These are phyloP conservation scores for Eudorina sp. DNA, from an alignment of 139 green algal species.

Conservation along the genomic window DNA sequence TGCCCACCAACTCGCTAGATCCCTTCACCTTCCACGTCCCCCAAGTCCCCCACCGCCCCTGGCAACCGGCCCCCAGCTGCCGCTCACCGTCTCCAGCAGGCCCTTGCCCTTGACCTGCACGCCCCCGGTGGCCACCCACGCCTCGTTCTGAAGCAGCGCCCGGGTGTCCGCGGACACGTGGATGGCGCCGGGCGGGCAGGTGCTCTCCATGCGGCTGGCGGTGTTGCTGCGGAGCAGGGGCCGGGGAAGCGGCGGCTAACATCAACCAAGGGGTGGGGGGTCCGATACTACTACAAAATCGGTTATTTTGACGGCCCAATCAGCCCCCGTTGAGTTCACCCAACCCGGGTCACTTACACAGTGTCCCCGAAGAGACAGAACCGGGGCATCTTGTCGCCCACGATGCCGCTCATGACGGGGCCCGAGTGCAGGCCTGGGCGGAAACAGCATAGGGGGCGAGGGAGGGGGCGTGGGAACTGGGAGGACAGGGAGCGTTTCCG, in stretches of 20 bases:
- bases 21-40: background rate
- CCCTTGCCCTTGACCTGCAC: constrained; percentile 53
- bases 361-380: constrained; percentile 48
- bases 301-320: too few relatives aligned
- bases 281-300: too few relatives aligned
- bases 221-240: constrained; percentile 47
- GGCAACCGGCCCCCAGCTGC: too few relatives aligned
- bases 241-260: too few relatives aligned
- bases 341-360: constrained; percentile 35
- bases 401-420: constrained; percentile 49
- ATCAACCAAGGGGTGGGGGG: too few relatives aligned
- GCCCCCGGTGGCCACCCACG: constrained; percentile 41
- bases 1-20: background rate
- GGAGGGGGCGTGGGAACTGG: too few relatives aligned
- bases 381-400: constrained; percentile 42
- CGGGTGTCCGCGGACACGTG: constrained; percentile 43
- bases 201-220: constrained; percentile 48
- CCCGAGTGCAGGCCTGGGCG: constrained; percentile 38
- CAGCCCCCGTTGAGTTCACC: too few relatives aligned
- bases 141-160: constrained; percentile 38
- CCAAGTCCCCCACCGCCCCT: too few relatives aligned
- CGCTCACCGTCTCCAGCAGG: constrained; percentile 31
- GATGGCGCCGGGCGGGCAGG: constrained; percentile 38
- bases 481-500: too few relatives aligned
- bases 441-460: too few relatives aligned